These are phyloP conservation scores for Ogataea methanolica DNA, from an alignment of 805 yeast genomes.

Conservation along the genomic window DNA sequence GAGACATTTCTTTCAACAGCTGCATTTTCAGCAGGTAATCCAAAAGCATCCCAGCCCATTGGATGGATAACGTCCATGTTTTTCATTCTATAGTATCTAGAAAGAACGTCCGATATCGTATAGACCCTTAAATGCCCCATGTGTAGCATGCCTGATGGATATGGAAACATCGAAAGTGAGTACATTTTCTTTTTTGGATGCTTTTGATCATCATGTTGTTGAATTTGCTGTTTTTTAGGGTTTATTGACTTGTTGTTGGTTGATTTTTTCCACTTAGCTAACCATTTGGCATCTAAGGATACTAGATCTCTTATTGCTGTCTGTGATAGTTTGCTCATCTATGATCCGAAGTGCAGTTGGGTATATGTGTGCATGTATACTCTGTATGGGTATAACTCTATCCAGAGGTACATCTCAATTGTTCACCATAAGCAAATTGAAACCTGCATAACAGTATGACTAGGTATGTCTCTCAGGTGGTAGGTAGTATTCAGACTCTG, in stretches of 20 bases:
- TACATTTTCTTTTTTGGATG: slow-evolving; percentile 39
- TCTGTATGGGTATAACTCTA: not conserved
- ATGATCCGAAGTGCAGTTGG: too few species aligned
- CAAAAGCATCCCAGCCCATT: slow-evolving; percentile 99
- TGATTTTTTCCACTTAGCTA: slow-evolving; percentile 37
- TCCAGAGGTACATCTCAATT: too few species aligned
- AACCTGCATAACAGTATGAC: too few species aligned
- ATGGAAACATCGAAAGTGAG: slow-evolving; percentile 87
- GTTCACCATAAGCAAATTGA: too few species aligned
- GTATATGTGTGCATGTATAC: too few species aligned
- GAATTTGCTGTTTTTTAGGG: slow-evolving; percentile 21
- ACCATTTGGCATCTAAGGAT: slow-evolving; percentile 51
- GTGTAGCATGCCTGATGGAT: slow-evolving; percentile 90
- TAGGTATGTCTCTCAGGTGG: too few species aligned
- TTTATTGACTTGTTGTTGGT: slow-evolving; percentile 23
- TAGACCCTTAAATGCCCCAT: slow-evolving; percentile 94
- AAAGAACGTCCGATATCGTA: slow-evolving; percentile 80
- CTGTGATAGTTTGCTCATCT: slow-evolving; percentile 5
- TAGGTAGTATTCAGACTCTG: too few species aligned
- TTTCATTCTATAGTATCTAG: slow-evolving; percentile 70
- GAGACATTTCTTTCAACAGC: slow-evolving; percentile 80
- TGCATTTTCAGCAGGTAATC: slow-evolving; percentile 97
- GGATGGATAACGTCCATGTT: slow-evolving; percentile 86
- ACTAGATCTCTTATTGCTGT: slow-evolving; percentile 18
- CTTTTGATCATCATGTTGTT: not conserved